Base-by-base conservation (phyloP, 2,329 filamentous ascomycete species). In the Graphilbum fragrans region DNA sequence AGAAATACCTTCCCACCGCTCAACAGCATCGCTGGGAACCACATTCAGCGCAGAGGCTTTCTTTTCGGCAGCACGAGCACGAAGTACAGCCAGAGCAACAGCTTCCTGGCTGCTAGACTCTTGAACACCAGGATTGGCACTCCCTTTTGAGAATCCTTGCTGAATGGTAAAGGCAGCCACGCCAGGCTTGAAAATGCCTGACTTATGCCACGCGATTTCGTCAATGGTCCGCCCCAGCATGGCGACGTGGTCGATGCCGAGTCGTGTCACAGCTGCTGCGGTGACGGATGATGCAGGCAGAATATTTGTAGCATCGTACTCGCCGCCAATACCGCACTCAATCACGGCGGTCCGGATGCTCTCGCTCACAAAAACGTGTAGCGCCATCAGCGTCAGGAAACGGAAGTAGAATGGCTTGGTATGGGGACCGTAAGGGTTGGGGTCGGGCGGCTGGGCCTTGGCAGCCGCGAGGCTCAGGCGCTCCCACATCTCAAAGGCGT, bases 351-450 rank as follows among this genome's bases (percentile, higher is more conserved):
- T 77, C 47, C 80, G 70, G 0, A 95, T 79, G 1, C 81, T 80
- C 56, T 92, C 82, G 37, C 69, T 60, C 21, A 93, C 55, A 52
- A 94, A 98, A 2, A 80, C 72, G 53, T 94, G 87, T 52, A 94
- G 76, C 2, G 88, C 88, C 64, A 95, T 73, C 31, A 98, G 69
- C 0, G 90, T 95, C 55, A 98, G 59, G 55, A 85, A 95, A 22
- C 90, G 81, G 59, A 96, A 96, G 60, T 93, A 96, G 39, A 87
- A 83, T 0, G 92, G 92, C 58, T 93, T 94, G 2, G 75, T 74
- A 1, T 59, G 62, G 0, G 78, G 68, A 0, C 75, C 74, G 14
- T 67, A 68, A 0, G 66, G 60, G 14, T 67, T 66, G 1, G 66
- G 70, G 9, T 69, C 64, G 3, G 38, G 31, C 5, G 53, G 53